Base-by-base conservation (phyloP, 164 flowering plant genomes). In the Paratinospora sagittata region DNA sequence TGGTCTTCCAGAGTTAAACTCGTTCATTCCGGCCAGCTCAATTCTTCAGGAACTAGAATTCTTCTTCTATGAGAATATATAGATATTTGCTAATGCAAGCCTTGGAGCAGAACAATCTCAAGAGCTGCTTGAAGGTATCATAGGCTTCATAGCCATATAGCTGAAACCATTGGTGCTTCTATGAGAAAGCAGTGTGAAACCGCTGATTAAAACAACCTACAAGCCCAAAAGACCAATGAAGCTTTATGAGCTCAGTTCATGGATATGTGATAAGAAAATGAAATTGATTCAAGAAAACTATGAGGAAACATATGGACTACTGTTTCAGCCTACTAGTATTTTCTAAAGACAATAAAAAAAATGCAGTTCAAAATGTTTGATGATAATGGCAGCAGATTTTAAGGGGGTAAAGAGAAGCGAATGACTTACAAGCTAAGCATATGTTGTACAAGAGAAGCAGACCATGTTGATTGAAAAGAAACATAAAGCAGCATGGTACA, bases 1-100 rank as follows among this genome's bases (percentile, higher is more conserved):
- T n/a, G 91, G 63, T 77, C 86, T 81, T 69, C 70, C 90, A 16
- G 87, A 72, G 60, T 73, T 68, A 5, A 84, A 78, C 62, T 80
- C 88, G 21, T 61, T 79, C 90, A 84, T 85, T 33, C 43, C 70
- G 27, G 47, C 45, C 6, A 30, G 11, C 16, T 6, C 34, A 1
- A 4, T 6, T 72, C 52, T 24, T 9, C 34, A 45, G 19, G 12
- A 16, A 8, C 37, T 9, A 34, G 16, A 45, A 33, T 8, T 69
- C 12, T 30, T 66, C 12, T 30, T 66, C 14, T n/a, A 8, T 3
- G 14, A 66, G 27, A 3, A 39, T 6, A 8, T 37, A 65, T 33
- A 70, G 23, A 21, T 60, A n/a, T 27, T 27, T 24, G 14, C 55
- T 10, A 12, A 47, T 47, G 55, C 19, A 47, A 19, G 55, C 55